Evolutionary conservation across 305 asterid genomes (phyloP).

Genomic region (Withania somnifera): DNA sequence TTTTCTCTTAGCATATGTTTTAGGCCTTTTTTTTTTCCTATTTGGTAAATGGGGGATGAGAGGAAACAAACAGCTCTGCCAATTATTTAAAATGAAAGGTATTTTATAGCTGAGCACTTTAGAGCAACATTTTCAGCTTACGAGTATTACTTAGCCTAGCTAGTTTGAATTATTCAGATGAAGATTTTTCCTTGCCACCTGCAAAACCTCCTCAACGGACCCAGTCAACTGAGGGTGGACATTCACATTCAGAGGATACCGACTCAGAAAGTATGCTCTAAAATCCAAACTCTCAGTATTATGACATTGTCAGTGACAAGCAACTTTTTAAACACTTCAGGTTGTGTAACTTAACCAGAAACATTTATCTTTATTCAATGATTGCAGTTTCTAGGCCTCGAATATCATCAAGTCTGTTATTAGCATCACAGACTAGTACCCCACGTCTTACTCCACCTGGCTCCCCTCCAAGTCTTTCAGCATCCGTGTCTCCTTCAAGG

Average conservation of each 20-base stretch:
- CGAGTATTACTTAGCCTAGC: not conserved
- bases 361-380: not conserved
- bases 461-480: slow-evolving; percentile 78
- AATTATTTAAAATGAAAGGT: not conserved
- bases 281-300: not conserved
- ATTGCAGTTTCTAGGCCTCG: slow-evolving; percentile 48
- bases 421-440: slow-evolving; percentile 74
- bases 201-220: slow-evolving; percentile 29
- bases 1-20: not conserved
- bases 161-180: slow-evolving; percentile 29
- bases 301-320: not conserved
- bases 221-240: slow-evolving; percentile 51
- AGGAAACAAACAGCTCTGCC: not conserved
- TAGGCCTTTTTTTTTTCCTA: not conserved
- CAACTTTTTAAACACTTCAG: not conserved
- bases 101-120: not conserved
- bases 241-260: slow-evolving; percentile 33
- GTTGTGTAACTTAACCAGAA: not conserved
- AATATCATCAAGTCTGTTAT: slow-evolving; percentile 44
- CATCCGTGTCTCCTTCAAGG: slow-evolving; percentile 70
- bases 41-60: not conserved
- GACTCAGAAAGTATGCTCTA: slow-evolving; percentile 48
- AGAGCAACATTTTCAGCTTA: not conserved
- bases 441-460: slow-evolving; percentile 81
- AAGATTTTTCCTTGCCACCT: slow-evolving; percentile 36